A percentile compares a stretch with the other conserved stretches of the same genome.
Evolutionary conservation across 306 rosid species (phyloP).

Genomic region (Casuarina cunninghamiana): DNA sequence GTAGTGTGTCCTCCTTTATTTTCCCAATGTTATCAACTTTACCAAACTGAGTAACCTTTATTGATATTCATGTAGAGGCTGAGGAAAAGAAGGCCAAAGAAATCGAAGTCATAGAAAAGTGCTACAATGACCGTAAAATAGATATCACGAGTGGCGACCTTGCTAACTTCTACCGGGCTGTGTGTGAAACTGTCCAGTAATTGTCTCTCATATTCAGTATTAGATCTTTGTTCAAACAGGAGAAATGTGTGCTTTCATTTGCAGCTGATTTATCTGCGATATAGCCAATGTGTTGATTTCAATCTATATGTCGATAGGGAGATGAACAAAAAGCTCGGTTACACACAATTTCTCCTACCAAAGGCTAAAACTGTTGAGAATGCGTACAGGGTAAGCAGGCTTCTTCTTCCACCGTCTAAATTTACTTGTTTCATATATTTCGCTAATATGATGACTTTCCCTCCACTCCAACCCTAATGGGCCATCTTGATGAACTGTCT

Average conservation of each 20-base stretch:
- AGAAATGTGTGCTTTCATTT: not conserved
- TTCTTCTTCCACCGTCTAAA: not conserved
- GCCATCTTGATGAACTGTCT: too few species aligned
- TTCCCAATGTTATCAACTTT: not conserved
- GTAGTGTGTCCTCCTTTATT: not conserved
- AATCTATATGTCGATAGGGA: conserved; percentile 32
- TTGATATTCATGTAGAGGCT: conserved; percentile 29
- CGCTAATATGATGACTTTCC: not conserved
- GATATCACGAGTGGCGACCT: not conserved
- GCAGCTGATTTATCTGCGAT: not conserved
- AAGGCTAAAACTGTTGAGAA: accelerated
- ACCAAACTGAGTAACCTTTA: not conserved
- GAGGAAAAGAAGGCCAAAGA: conserved; percentile 39
- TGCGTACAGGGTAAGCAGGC: conserved; percentile 14
- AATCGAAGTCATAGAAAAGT: conserved; percentile 19
- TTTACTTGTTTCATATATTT: not conserved
- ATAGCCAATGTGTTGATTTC: not conserved
- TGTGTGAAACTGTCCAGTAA: conserved; percentile 61
- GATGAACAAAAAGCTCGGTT: conserved; percentile 38
- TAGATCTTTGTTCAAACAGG: not conserved
- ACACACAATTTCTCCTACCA: conserved; percentile 51
- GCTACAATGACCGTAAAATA: not conserved
- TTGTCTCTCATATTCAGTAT: conserved; percentile 1
- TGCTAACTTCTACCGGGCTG: conserved; percentile 40
- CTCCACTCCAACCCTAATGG: too few species aligned